These are phyloP conservation scores for Pseudogymnoascus sp. DNA, from an alignment of 2,329 filamentous ascomycete species.

Conservation along the genomic window DNA sequence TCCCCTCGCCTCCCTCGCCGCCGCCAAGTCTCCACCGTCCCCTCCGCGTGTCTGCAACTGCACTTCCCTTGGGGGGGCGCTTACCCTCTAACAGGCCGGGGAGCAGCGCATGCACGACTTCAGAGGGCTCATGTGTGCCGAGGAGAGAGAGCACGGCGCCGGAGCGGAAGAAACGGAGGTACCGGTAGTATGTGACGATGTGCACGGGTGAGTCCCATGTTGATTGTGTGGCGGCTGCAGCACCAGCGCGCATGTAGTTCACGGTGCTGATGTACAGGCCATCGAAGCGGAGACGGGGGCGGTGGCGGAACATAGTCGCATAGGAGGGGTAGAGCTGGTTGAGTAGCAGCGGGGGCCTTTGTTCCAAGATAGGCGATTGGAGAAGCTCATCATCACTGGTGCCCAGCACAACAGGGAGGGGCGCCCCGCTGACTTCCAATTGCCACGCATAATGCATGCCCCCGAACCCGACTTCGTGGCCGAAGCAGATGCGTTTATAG, in stretches of 20 bases:
- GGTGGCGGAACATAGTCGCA: slow-evolving; percentile 67
- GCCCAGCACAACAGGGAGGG: not conserved
- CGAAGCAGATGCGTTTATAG: slow-evolving; percentile 72
- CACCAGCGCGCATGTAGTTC: slow-evolving; percentile 84
- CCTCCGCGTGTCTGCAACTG: not conserved
- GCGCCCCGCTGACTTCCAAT: slow-evolving; percentile 50
- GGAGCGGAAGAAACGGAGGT: slow-evolving; percentile 89
- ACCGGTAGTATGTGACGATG: slow-evolving; percentile 97
- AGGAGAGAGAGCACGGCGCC: slow-evolving; percentile 75
- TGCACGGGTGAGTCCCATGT: slow-evolving; percentile 80
- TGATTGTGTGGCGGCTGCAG: slow-evolving; percentile 59
- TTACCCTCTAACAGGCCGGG: slow-evolving; percentile 52
- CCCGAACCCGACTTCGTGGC: slow-evolving; percentile 66
- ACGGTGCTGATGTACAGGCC: slow-evolving; percentile 95
- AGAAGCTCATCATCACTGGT: not conserved
- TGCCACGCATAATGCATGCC: slow-evolving; percentile 78
- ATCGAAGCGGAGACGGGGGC: slow-evolving; percentile 86
- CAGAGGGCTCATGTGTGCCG: slow-evolving; percentile 72
- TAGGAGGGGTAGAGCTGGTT: slow-evolving; percentile 42
- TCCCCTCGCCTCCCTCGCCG: slow-evolving; percentile 24
- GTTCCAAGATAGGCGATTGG: too few species aligned
- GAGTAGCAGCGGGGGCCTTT: slow-evolving; percentile 22
- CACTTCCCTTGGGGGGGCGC: slow-evolving; percentile 27
- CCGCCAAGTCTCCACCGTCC: not conserved
- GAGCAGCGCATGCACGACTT: slow-evolving; percentile 78